Conservation (phyloP, 768 basidiomycete species). For the Russula virescens region DNA sequence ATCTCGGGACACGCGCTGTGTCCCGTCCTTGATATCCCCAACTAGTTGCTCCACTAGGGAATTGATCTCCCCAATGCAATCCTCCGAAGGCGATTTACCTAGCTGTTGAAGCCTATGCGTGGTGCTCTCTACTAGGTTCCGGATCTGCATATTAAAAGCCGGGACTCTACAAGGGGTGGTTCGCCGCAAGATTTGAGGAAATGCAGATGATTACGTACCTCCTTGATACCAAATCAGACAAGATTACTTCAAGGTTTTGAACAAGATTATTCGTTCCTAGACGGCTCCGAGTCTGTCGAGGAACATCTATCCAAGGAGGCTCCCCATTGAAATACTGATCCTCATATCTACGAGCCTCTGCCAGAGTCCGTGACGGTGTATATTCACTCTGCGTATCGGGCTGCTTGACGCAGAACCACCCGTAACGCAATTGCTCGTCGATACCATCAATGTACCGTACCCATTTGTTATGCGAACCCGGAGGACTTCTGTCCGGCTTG, state of each 20-base stretch:
- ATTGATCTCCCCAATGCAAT: constrained; percentile 50
- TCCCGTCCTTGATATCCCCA: constrained; percentile 36
- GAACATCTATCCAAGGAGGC: neutral
- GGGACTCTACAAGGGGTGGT: constrained; percentile 42
- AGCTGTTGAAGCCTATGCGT: constrained; percentile 27
- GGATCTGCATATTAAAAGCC: constrained; percentile 49
- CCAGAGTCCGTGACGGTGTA: neutral
- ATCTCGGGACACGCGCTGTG: constrained; percentile 41
- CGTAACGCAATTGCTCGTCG: neutral
- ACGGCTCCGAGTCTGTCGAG: neutral
- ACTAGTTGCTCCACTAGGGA: constrained; percentile 41
- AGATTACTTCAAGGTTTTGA: constrained; percentile 2
- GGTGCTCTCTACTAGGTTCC: constrained; percentile 34
- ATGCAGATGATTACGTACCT: neutral
- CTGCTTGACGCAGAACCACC: constrained; percentile 20
- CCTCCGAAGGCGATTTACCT: constrained; percentile 46
- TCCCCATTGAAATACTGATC: neutral
- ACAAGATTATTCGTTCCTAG: constrained; percentile 9
- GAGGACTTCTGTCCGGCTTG: constrained; percentile 30
- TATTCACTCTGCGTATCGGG: constrained; percentile 7
- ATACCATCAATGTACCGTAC: constrained; percentile 6
- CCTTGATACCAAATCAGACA: neutral
- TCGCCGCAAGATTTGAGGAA: neutral
- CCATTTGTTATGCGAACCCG: constrained; percentile 25
- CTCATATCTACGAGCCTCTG: constrained; percentile 1